Percentiles rank a stretch among this genome's conserved stretches.
phyloP scores from a whole-genome alignment of 768 basidiomycete species.

The Psilocybe subaeruginosa region DNA sequence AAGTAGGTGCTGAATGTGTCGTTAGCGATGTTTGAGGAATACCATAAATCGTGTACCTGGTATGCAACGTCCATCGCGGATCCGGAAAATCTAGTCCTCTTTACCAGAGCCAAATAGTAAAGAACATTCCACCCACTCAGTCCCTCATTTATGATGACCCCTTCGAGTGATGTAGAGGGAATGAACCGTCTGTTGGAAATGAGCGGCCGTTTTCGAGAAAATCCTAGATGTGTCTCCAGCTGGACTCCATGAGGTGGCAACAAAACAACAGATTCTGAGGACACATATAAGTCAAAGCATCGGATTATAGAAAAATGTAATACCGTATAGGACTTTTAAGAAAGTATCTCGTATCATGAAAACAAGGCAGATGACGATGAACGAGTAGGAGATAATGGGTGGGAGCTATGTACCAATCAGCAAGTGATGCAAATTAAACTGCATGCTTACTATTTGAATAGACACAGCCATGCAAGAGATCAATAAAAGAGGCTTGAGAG shows the following conservation, averaged over 20 bases:
- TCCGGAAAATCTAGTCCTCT: conserved; percentile 28
- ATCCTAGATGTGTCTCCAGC: conserved; percentile 69
- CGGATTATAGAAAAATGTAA: neutral
- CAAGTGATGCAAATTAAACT: neutral
- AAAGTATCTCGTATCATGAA: conserved; percentile 1
- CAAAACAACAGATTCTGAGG: conserved; percentile 68
- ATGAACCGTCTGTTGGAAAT: conserved; percentile 57
- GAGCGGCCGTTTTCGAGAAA: conserved; percentile 39
- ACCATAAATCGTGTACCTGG: conserved; percentile 44
- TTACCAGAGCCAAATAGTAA: conserved; percentile 63
- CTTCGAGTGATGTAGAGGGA: conserved; percentile 52
- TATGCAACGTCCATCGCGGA: conserved; percentile 57
- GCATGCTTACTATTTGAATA: conserved; percentile 31
- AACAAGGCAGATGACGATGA: neutral
- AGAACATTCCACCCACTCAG: conserved; percentile 71
- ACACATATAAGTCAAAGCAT: neutral
- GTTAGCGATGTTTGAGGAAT: conserved; percentile 4
- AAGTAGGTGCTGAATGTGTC: conserved; percentile 54
- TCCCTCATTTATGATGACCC: conserved; percentile 77
- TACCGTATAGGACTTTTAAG: conserved; percentile 22
- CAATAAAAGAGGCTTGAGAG: conserved; percentile 20
- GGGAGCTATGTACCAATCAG: neutral
- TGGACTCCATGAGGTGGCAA: conserved; percentile 74
- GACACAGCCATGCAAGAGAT: conserved; percentile 31
- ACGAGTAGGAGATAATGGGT: neutral